Evolutionary conservation across 2,329 filamentous ascomycete genomes (phyloP).

Genomic region (Verticillium isaacii): DNA sequence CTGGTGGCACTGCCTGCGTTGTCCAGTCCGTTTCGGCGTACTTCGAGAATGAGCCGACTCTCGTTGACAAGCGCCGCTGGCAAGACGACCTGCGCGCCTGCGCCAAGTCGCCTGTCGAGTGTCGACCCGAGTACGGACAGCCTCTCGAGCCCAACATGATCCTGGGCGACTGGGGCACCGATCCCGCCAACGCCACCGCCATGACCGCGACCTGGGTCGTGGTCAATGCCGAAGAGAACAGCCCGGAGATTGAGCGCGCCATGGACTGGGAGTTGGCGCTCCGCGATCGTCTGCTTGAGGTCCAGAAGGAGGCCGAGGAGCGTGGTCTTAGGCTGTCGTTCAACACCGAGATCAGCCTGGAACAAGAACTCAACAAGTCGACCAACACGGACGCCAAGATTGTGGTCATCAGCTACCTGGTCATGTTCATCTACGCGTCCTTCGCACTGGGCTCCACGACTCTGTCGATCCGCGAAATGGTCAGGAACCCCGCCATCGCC

Average conservation of each 20-base stretch:
- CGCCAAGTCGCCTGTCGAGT: constrained; percentile 73
- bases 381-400: constrained; percentile 98
- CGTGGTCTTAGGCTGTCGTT: constrained; percentile 86
- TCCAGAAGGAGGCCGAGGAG: constrained; percentile 72
- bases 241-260: constrained; percentile 63
- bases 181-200: constrained; percentile 70
- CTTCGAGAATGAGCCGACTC: constrained; percentile 63
- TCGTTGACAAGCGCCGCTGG: constrained; percentile 66
- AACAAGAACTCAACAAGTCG: constrained; percentile 94
- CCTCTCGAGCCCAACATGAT: constrained; percentile 83
- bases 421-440: constrained; percentile 98
- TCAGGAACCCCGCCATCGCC: constrained; percentile 77
- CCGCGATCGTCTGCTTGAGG: constrained; percentile 66
- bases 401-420: constrained; percentile 90
- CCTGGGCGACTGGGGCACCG: constrained; percentile 70
- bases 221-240: constrained; percentile 75
- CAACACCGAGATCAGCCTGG: constrained; percentile 89
- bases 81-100: constrained; percentile 67
- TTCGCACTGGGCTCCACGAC: constrained; percentile 86
- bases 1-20: constrained; percentile 82
- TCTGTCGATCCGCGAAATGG: constrained; percentile 68
- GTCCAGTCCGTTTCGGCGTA: constrained; percentile 91
- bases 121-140: constrained; percentile 83
- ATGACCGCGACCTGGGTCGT: constrained; percentile 94
- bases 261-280: constrained; percentile 87